Conservation (phyloP, 768 basidiomycete genomes). For the Kondoa subrosea region DNA sequence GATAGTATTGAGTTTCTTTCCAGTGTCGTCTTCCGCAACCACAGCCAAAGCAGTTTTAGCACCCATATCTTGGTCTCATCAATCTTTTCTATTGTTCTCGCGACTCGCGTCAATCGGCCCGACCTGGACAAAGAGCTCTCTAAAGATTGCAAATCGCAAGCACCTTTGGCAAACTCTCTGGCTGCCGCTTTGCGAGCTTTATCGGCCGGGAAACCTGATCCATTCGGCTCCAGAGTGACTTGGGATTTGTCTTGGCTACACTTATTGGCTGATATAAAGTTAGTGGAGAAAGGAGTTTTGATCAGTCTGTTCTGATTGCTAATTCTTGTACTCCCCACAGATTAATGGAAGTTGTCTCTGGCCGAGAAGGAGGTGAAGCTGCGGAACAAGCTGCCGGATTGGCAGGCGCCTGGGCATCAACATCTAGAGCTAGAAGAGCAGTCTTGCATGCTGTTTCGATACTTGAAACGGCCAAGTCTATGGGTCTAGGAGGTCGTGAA, state of each 20-base stretch:
- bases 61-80: conserved; percentile 1
- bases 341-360: not conserved
- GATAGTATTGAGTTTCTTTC: too few species aligned
- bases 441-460: not conserved
- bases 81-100: conserved; percentile 1
- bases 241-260: not conserved
- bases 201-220: not conserved
- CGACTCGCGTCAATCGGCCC: not conserved
- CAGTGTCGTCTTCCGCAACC: not conserved
- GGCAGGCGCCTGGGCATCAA: not conserved
- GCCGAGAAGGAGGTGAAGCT: conserved; percentile 2
- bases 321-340: not conserved
- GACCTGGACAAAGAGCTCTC: conserved; percentile 4
- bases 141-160: conserved; percentile 1
- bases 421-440: not conserved
- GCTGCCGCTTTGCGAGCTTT: not conserved
- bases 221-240: not conserved
- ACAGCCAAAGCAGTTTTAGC: not conserved
- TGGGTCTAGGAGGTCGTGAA: not conserved
- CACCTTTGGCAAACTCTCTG: not conserved
- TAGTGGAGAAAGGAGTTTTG: not conserved
- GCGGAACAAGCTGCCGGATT: not conserved
- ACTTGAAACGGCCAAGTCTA: not conserved
- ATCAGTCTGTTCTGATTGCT: not conserved
- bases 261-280: not conserved